phyloP scores from a whole-genome alignment of 352 stramenopile genomes.

The Achlya hypogyna region DNA sequence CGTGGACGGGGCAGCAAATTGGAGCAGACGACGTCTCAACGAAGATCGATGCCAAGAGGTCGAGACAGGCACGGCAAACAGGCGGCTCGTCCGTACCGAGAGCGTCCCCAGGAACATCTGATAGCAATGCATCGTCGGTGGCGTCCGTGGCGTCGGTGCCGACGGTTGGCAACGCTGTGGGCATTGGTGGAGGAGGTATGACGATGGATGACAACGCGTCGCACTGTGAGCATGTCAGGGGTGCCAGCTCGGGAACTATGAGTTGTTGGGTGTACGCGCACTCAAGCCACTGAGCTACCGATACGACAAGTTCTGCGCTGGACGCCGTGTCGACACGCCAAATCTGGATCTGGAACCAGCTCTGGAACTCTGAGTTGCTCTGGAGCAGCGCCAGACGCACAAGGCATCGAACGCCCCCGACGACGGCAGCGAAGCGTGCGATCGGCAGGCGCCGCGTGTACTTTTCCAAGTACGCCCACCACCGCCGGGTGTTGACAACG shows the following conservation, averaged over 20 bases:
- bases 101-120: neutral
- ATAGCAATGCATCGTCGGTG: neutral
- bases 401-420: neutral
- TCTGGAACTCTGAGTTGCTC: neutral
- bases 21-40: neutral
- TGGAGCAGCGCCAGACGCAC: neutral
- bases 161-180: no score
- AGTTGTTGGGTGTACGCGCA: neutral
- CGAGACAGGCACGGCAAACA: neutral
- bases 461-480: neutral
- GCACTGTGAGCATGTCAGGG: neutral
- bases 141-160: no score
- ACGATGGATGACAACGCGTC: neutral
- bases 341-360: neutral
- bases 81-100: no score
- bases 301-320: neutral
- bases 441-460: neutral
- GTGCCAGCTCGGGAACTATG: neutral
- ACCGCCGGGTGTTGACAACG: neutral
- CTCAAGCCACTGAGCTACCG: neutral
- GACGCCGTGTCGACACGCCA: neutral
- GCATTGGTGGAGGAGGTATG: no score
- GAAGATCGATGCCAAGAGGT: neutral
- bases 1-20: neutral
- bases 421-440: neutral